Percentiles rank a stretch among this genome's conserved stretches.
Conservation (phyloP, 306 rosid species). For the Vigna mungo region DNA sequence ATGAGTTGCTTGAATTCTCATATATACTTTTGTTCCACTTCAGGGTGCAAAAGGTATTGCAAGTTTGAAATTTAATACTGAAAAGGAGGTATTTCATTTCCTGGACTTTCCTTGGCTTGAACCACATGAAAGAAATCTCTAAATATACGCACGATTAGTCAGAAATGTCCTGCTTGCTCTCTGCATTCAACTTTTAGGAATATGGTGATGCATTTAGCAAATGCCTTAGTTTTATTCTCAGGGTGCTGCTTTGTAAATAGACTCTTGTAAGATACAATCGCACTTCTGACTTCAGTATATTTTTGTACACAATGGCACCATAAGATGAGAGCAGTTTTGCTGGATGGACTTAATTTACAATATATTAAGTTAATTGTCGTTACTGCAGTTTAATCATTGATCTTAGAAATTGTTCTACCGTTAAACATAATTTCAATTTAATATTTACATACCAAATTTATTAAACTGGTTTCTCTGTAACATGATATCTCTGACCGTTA, state of each 20-base stretch:
- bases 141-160: slow-evolving; percentile 30
- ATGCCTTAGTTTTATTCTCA: background rate
- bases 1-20: slow-evolving; percentile 27
- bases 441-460: no score
- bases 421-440: no score
- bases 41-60: slow-evolving; percentile 82
- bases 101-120: slow-evolving; percentile 88
- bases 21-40: background rate
- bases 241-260: background rate
- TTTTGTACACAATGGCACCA: slow-evolving; percentile 13
- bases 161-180: slow-evolving; percentile 24
- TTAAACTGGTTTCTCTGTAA: no score
- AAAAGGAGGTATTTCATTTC: slow-evolving; percentile 85
- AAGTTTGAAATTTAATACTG: slow-evolving; percentile 75
- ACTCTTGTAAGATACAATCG: slow-evolving; percentile 13
- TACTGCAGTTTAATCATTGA: background rate
- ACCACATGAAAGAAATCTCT: slow-evolving; percentile 88
- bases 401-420: background rate
- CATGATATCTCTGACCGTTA: no score
- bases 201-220: slow-evolving; percentile 23
- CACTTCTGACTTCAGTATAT: background rate
- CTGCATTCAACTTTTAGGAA: slow-evolving; percentile 7
- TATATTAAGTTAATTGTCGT: background rate
- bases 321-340: background rate
- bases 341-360: background rate